These are phyloP conservation scores for Lodderomyces oxycetoniae DNA, from an alignment of 1,139 yeast species.

Conservation along the genomic window DNA sequence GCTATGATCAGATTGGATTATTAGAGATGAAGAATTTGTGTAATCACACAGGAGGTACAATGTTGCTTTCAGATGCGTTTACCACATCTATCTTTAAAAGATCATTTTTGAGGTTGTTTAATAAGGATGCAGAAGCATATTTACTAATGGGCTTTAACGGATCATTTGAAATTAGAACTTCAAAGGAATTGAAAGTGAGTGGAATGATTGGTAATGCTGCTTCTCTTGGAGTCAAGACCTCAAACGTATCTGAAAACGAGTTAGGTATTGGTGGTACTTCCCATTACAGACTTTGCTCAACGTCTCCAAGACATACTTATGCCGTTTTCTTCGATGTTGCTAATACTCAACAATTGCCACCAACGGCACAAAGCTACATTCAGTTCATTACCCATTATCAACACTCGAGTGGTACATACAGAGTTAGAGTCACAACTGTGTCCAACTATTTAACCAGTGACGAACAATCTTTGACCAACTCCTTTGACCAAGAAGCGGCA, in stretches of 20 bases:
- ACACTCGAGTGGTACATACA: slow-evolving; percentile 74
- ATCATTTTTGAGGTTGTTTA: slow-evolving; percentile 81
- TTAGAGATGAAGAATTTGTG: slow-evolving; percentile 91
- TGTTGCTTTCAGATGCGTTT: slow-evolving; percentile 89
- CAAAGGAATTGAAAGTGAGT: slow-evolving; percentile 81
- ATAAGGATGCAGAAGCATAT: slow-evolving; percentile 72
- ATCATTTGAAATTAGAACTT: slow-evolving; percentile 79
- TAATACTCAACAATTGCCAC: slow-evolving; percentile 43
- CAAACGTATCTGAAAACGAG: slow-evolving; percentile 86
- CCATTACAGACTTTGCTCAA: slow-evolving; percentile 77
- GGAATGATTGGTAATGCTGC: slow-evolving; percentile 95
- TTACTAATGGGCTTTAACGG: slow-evolving; percentile 86
- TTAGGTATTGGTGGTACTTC: slow-evolving; percentile 91
- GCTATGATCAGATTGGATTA: slow-evolving; percentile 97
- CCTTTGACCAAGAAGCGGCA: slow-evolving; percentile 99
- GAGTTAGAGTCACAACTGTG: slow-evolving; percentile 88
- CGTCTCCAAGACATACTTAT: slow-evolving; percentile 83
- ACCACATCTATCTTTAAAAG: slow-evolving; percentile 96
- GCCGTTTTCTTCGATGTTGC: slow-evolving; percentile 86
- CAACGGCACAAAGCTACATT: slow-evolving; percentile 51
- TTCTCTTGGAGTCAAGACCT: slow-evolving; percentile 56
- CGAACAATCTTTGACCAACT: slow-evolving; percentile 46
- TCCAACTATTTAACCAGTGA: slow-evolving; percentile 57
- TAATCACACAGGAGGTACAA: slow-evolving; percentile 89
- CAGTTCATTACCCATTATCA: slow-evolving; percentile 78